Conservation (phyloP, 768 basidiomycete species). For the Psilocybe cubensis region DNA sequence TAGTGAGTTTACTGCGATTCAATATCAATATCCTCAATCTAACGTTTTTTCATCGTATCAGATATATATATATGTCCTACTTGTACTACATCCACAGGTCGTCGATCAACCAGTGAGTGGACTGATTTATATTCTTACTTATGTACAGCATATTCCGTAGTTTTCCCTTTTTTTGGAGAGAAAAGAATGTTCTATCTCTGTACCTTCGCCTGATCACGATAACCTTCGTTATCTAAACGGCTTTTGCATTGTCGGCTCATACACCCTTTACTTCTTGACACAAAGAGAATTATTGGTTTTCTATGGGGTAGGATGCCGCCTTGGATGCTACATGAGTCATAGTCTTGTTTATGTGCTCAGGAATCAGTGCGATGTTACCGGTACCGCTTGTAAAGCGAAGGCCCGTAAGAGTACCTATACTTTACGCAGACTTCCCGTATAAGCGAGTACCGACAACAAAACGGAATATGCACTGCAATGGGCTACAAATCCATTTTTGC, state of each 20-base stretch:
- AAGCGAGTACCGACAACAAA: neutral
- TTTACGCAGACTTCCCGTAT: conserved; percentile 2
- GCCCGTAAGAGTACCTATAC: conserved; percentile 6
- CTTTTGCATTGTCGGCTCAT: conserved; percentile 10
- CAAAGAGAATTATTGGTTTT: conserved; percentile 11
- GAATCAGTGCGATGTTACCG: conserved; percentile 8
- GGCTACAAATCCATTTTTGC: conserved; percentile 3
- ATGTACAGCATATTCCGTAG: conserved; percentile 37
- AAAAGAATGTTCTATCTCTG: conserved; percentile 28
- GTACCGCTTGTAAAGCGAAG: conserved; percentile 2
- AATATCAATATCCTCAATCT: neutral
- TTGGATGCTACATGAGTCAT: conserved; percentile 22
- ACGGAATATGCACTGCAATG: neutral
- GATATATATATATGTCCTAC: conserved; percentile 60
- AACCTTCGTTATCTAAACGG: conserved; percentile 17
- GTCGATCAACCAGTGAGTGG: conserved; percentile 78
- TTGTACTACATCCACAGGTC: conserved; percentile 64
- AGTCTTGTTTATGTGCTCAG: conserved; percentile 8
- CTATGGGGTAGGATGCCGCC: conserved; percentile 13
- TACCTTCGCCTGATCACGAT: conserved; percentile 19
- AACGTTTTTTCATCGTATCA: conserved; percentile 30
- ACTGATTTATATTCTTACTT: conserved; percentile 29
- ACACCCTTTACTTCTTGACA: conserved; percentile 15
- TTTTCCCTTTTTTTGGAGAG: conserved; percentile 27
- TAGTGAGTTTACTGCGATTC: conserved; percentile 51